These are phyloP conservation scores for Leptographium radiaticola DNA, from an alignment of 2,329 filamentous ascomycete genomes.

Conservation along the genomic window DNA sequence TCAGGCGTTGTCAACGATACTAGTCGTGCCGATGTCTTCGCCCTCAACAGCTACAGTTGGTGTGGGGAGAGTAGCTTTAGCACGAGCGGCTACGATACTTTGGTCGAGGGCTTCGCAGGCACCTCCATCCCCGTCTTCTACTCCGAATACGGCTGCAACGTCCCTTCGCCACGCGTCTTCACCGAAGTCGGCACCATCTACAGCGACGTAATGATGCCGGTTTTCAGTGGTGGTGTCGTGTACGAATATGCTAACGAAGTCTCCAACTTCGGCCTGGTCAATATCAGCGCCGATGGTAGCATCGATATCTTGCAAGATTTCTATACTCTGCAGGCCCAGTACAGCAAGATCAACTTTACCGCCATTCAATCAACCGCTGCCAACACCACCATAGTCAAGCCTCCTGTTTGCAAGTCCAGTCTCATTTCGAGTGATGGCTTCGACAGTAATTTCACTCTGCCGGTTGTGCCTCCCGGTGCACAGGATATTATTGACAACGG, in stretches of 20 bases:
- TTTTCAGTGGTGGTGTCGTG: constrained; percentile 64
- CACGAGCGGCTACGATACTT: constrained; percentile 38
- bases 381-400: constrained; percentile 27
- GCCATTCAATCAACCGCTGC: constrained; percentile 51
- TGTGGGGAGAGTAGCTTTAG: constrained; percentile 43
- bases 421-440: constrained; percentile 57
- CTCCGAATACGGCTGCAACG: constrained; percentile 72
- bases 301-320: constrained; percentile 51
- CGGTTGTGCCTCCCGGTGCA: constrained; percentile 51
- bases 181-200: constrained; percentile 66
- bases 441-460: constrained; percentile 68
- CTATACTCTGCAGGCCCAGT: constrained; percentile 63
- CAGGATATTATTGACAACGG: constrained; percentile 65
- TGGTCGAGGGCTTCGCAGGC: constrained; percentile 51
- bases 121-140: constrained; percentile 67
- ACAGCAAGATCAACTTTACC: constrained; percentile 59
- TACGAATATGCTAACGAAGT: constrained; percentile 69
- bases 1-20: constrained; percentile 40
- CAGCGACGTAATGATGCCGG: constrained; percentile 50
- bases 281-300: constrained; percentile 43
- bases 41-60: constrained; percentile 63
- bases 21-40: constrained; percentile 61
- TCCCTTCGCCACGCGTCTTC: constrained; percentile 56
- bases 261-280: constrained; percentile 52
- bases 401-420: constrained; percentile 50